These are phyloP conservation scores for Aegilops speltoides DNA, from an alignment of 176 grass and related monocot species.

Conservation along the genomic window DNA sequence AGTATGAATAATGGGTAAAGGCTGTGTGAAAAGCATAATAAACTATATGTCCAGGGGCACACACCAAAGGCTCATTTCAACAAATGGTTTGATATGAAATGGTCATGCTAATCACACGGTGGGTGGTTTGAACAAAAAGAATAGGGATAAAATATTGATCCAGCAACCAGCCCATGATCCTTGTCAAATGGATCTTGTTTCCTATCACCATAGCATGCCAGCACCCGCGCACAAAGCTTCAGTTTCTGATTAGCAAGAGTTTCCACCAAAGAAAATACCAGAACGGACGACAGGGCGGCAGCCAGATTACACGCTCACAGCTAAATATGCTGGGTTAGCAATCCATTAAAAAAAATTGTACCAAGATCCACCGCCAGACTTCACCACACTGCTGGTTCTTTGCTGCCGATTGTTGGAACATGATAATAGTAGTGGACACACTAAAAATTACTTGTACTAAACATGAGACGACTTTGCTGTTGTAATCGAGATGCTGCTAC, in stretches of 20 bases:
- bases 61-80: not conserved
- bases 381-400: slow-evolving; percentile 6
- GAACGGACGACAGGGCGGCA: not conserved
- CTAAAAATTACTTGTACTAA: not conserved
- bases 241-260: not conserved
- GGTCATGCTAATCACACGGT: not conserved
- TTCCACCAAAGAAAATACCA: not conserved
- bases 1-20: not conserved
- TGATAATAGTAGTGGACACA: not conserved
- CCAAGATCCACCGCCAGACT: not conserved
- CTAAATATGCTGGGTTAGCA: not conserved
- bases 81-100: slow-evolving; percentile 6
- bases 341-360: not conserved
- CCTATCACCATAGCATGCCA: not conserved
- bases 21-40: not conserved
- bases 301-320: slow-evolving; percentile 2
- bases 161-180: not conserved
- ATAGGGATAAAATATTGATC: not conserved
- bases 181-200: not conserved
- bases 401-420: not conserved
- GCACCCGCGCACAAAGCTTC: not conserved
- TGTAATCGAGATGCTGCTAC: not conserved
- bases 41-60: not conserved
- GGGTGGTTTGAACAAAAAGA: not conserved
- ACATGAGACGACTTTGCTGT: not conserved